Evolutionary conservation across 2,329 filamentous ascomycete genomes (phyloP), one percentile per base, ranked within the genome.

Genomic region (Cordyceps cicadae): DNA sequence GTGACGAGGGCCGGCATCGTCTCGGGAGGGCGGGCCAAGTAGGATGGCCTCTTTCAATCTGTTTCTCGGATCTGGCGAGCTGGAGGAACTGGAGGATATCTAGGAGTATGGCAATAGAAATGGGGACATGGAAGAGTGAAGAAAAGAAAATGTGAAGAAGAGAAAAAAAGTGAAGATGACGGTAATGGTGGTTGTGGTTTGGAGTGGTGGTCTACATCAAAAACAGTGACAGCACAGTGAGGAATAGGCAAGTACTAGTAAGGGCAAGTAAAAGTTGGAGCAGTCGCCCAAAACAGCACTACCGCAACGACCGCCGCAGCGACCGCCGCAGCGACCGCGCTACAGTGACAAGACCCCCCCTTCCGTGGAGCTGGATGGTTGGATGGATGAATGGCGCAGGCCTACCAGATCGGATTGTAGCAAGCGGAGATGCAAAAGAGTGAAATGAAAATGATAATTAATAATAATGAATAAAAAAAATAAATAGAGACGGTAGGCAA

Each of bases 1-100:
- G 70, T 73, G 62, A 77, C 64, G n/a, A 79, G 76, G 61, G 77
- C 79, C 48, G 80, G 80, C 76, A 82, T 83, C 51, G 66, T 75
- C 41, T 48, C 39, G 62, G 54, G 34, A 41, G 24, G 24, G 43
- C 17, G n/a, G 8, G 43, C n/a, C n/a, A 46, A n/a, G 43, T 21
- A n/a, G 43, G 32, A 7, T 45, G n/a, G 43, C 3, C 26, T 19
- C 43, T 3, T 17, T 52, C n/a, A 32, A 32, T 41, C 39, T 8
- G 17, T n/a, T 34, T n/a, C 12, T n/a, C 26, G 49, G 12, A 11
- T 14, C 34, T 12, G 12, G 9, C 12, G 11, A 14, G 4, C 12
- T 14, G 34, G 12, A 37, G 2, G 34, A 37, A 37, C 9, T 14
- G 34, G 34, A 37, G 34, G 34, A 37, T 29, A 29, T 29, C 12